These are phyloP conservation scores for Primulina huaijiensis DNA, from an alignment of 257 asterid genomes.

Conservation along the genomic window DNA sequence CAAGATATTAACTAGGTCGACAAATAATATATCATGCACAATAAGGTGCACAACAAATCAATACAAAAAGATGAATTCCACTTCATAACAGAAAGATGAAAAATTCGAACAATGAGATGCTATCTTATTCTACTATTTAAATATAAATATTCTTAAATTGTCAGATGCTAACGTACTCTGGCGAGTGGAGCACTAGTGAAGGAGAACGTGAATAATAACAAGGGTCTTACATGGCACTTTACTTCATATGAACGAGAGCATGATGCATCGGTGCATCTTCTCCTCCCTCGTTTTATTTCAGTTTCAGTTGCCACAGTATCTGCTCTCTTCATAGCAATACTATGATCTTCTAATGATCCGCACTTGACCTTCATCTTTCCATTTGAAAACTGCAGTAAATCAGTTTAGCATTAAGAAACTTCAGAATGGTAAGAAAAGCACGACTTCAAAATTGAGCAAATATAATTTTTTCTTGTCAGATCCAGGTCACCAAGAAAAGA, in stretches of 20 bases:
- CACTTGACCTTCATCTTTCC: slow-evolving; percentile 39
- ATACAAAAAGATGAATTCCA: not conserved
- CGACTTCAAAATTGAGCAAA: slow-evolving; percentile 14
- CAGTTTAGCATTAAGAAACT: slow-evolving; percentile 23
- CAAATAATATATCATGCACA: too few relatives aligned
- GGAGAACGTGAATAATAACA: slow-evolving; percentile 14
- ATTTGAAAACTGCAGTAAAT: slow-evolving; percentile 47
- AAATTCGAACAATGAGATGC: not conserved
- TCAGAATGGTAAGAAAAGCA: slow-evolving; percentile 1
- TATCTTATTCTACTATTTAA: too few relatives aligned
- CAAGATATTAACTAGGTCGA: too few relatives aligned
- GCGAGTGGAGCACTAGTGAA: slow-evolving; percentile 18
- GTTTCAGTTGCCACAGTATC: slow-evolving; percentile 28
- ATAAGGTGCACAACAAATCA: not conserved
- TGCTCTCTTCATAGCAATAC: slow-evolving; percentile 39
- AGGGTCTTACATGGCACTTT: slow-evolving; percentile 61
- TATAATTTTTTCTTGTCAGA: not conserved
- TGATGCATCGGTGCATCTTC: slow-evolving; percentile 40
- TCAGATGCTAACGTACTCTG: not conserved
- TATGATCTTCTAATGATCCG: slow-evolving; percentile 53
- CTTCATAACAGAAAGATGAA: too few relatives aligned
- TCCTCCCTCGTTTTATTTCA: slow-evolving; percentile 40
- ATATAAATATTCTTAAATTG: too few relatives aligned
- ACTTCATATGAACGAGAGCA: slow-evolving; percentile 50
- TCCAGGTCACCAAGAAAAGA: not conserved